Evolutionary conservation across 2,329 filamentous ascomycete genomes (phyloP), one percentile per base, ranked within the genome.

Genomic region (Grosmannia serpens): DNA sequence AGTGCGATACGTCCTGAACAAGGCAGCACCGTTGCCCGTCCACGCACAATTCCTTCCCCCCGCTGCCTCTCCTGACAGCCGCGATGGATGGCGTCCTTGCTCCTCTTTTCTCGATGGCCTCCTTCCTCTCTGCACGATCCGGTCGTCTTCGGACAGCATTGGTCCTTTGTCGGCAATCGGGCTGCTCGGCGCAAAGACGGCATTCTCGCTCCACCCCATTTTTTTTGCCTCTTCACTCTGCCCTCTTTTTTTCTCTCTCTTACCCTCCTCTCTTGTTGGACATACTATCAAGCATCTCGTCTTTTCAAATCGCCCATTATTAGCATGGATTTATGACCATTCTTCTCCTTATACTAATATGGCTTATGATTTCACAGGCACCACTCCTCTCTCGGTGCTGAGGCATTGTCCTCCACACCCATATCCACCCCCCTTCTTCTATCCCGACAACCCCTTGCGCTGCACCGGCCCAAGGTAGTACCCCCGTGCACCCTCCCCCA

Each of bases 311-410:
- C 11, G 41, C 46, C 55, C 47, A 51, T 64, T 58, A 11, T 58
- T 55, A 62, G 38, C 53, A 33, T 55, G 27, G 35, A 52, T 53
- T 55, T 56, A 56, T 38, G 41, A n/a, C 49, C 49, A 41, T 38
- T 47, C 50, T 58, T 56, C 58, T 58, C 17, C 46, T 58, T 52
- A 57, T 62, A 59, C 61, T 62, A 62, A 62, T 56, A 62, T 62
- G 61, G 61, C 58, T 61, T 61, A 59, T 55, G 46, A 44, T n/a
- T 50, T 22, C 29, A n/a, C 38, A 58, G 59, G 38, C 47, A 31
- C 35, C 27, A 24, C n/a, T 17, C 29, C 7, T 35, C 52, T 38
- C 20, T 55, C 46, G 51, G 56, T 58, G 24, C 52, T 46, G 57
- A 51, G 58, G 50, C 49, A 49, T 41, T 41, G 38, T 9, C 54